These are phyloP conservation scores for Syncephalis plumigaleata DNA, from an alignment of 371 early-diverging fungal species.

Conservation along the genomic window DNA sequence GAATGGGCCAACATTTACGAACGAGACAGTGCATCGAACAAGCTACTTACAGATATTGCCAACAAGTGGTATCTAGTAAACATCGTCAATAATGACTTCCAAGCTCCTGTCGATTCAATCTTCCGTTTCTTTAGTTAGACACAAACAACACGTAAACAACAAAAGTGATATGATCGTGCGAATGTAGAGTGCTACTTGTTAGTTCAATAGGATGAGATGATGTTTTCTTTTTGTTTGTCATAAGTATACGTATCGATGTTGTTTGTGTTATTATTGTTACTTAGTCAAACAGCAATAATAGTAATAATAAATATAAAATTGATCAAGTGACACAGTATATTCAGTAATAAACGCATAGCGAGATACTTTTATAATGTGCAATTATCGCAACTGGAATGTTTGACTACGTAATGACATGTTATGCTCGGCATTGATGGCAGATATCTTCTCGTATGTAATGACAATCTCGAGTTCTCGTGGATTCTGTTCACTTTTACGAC, in stretches of 20 bases:
- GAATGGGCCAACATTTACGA: conserved; percentile 77
- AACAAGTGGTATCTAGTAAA: conserved; percentile 83
- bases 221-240: no score
- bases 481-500: conserved; percentile 28
- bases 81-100: conserved; percentile 90
- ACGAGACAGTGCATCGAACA: conserved; percentile 27
- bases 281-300: no score
- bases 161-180: no score
- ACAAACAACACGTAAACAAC: no score
- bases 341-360: no score
- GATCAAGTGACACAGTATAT: no score
- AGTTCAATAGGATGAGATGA: no score
- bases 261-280: no score
- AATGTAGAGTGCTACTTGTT: no score
- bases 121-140: conserved; percentile 61
- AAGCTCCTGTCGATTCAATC: conserved; percentile 36
- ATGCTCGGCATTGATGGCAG: background rate
- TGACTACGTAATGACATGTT: background rate
- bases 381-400: conserved; percentile 4
- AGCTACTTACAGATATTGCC: conserved; percentile 44
- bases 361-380: no score
- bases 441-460: conserved; percentile 20
- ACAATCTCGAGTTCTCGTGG: conserved; percentile 39
- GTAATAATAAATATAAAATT: no score
- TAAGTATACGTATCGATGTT: no score